Percentiles rank a stretch among this genome's conserved stretches.
These are phyloP conservation scores for Lodderomyces theae DNA, from an alignment of 1,139 yeast genomes.

Conservation along the genomic window DNA sequence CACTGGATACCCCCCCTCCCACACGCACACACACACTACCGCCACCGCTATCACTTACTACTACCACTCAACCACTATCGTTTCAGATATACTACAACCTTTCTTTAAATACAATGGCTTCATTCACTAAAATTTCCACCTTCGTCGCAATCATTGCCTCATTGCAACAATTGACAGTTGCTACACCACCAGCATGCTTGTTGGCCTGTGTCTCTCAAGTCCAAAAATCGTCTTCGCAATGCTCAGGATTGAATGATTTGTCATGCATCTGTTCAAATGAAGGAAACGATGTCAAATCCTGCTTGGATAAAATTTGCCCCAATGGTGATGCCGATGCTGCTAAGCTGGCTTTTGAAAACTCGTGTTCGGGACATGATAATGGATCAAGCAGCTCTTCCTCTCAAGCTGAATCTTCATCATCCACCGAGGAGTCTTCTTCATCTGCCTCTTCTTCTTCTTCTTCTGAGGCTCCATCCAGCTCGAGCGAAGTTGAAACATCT, in stretches of 20 bases:
- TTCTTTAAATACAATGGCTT: constrained; percentile 13
- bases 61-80: too few relatives aligned
- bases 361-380: constrained; percentile 45
- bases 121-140: constrained; percentile 35
- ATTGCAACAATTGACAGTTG: constrained; percentile 45
- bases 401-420: constrained; percentile 24
- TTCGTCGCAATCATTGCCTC: constrained; percentile 51
- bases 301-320: constrained; percentile 69
- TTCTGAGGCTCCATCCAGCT: constrained; percentile 20
- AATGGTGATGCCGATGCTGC: constrained; percentile 57
- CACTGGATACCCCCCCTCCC: neutral
- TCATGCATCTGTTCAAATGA: constrained; percentile 63
- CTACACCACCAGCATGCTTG: constrained; percentile 87
- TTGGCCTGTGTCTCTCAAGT: constrained; percentile 83
- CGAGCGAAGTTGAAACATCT: constrained; percentile 28
- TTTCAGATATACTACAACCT: neutral
- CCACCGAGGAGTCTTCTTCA: constrained; percentile 30
- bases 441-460: constrained; percentile 26
- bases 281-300: constrained; percentile 48
- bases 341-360: constrained; percentile 48
- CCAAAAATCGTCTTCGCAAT: constrained; percentile 47
- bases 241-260: constrained; percentile 59
- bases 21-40: neutral
- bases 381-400: constrained; percentile 20
- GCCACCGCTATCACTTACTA: too few relatives aligned